Evolutionary conservation across 2,329 filamentous ascomycete species (phyloP), one percentile per base, ranked within the genome.

Genomic region (Penicillium sp.): DNA sequence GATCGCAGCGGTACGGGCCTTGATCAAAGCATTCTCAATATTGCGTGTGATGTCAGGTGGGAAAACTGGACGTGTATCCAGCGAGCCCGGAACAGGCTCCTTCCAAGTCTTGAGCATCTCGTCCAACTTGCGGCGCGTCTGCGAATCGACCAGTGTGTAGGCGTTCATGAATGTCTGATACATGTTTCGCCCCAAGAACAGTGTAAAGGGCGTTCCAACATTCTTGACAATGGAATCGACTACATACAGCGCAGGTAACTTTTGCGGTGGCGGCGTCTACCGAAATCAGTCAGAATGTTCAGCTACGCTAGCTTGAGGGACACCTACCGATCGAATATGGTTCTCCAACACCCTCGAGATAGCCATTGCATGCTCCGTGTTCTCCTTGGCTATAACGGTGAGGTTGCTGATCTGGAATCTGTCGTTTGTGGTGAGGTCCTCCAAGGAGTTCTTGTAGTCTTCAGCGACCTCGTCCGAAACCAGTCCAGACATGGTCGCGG

Each of bases 21-120:
- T 95, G 65, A 93, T 87, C 44, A 98, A 75, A 35, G 91, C 90
- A 66, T 88, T 94, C 66, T 98, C 93, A 53, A 98, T 97, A 29
- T 87, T 87, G 36, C 86, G 80, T 29, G 91, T 94, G 43, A 90
- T 80, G 41, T 97, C 89, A 26, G 81, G 77, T 18, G 88, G 80
- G 61, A 98, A 98, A 36, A 98, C 91, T 6, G 93, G 90, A 47
- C 87, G 81, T n/a, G 84, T 84, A 58, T 95, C 91, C 62, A 94
- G 81, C 10, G 93, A 95, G 33, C 91, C 93, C 2, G 91, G 89
- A 10, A 97, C 89, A 2, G 93, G 87, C 58, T 95, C 87, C 68
- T 96, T 97, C 93, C 93, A 98, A 1, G 93, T 98, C 67, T 87
- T 89, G 54, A 98, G 76, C 84, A 98, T 91, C 67, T 94, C 90